These are phyloP conservation scores for Diaporthe sp. DNA, from an alignment of 2,329 filamentous ascomycete genomes.

Conservation along the genomic window DNA sequence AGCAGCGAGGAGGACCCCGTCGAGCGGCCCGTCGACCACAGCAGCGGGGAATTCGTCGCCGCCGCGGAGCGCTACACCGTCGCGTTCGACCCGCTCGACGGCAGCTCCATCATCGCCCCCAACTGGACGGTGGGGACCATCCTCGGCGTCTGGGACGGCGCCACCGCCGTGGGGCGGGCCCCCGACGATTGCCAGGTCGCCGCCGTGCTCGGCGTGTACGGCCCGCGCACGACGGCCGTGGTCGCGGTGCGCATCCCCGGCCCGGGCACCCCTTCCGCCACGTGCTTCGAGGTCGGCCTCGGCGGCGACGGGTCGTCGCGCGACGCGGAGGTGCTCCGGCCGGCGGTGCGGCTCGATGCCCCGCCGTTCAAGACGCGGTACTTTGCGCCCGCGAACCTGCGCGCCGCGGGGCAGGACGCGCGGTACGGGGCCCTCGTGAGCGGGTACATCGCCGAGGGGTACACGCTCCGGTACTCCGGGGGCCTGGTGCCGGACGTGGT, in stretches of 20 bases:
- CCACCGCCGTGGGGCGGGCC: constrained; percentile 58
- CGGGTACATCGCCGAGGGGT: constrained; percentile 65
- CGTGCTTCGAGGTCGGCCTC: constrained; percentile 68
- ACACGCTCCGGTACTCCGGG: constrained; percentile 72
- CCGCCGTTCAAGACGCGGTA: constrained; percentile 65
- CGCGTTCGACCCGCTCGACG: constrained; percentile 75
- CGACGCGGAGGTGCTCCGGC: constrained; percentile 57
- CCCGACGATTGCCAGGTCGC: constrained; percentile 59
- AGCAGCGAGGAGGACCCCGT: constrained; percentile 74
- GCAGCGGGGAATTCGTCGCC: not conserved
- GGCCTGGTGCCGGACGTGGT: constrained; percentile 74
- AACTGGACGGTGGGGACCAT: constrained; percentile 74
- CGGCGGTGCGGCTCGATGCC: constrained; percentile 54
- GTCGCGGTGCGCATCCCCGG: constrained; percentile 66
- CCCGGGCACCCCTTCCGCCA: constrained; percentile 28
- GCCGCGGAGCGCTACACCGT: constrained; percentile 65
- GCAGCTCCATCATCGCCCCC: constrained; percentile 71
- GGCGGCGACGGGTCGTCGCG: constrained; percentile 31
- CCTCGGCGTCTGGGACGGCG: constrained; percentile 70
- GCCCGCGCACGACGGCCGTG: constrained; percentile 68
- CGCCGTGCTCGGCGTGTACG: constrained; percentile 66
- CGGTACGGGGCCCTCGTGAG: constrained; percentile 65
- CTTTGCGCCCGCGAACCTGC: constrained; percentile 74
- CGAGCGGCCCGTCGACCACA: constrained; percentile 55
- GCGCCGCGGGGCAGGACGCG: constrained; percentile 66